phyloP scores from a whole-genome alignment of 2,329 filamentous ascomycete species.

The Sphaerulina vaccinii region DNA sequence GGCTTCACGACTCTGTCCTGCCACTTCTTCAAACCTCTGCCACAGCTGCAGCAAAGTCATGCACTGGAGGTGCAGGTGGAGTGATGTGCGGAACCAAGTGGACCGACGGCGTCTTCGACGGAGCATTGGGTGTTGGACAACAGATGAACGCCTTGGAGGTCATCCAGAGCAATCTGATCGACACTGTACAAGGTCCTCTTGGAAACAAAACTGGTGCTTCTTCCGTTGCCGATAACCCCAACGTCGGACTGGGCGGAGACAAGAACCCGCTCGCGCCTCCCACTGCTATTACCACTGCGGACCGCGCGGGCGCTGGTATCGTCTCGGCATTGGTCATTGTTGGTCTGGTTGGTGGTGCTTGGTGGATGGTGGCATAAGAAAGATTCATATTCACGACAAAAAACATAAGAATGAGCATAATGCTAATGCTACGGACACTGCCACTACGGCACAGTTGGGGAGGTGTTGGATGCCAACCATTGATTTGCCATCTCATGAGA shows the following conservation, averaged over 20 bases:
- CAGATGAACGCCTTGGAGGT: conserved; percentile 58
- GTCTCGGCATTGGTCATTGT: conserved; percentile 25
- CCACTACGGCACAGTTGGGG: background rate
- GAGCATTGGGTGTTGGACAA: conserved; percentile 53
- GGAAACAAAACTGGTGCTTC: conserved; percentile 52
- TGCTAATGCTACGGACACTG: background rate
- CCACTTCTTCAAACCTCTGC: conserved; percentile 55
- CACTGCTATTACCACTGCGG: conserved; percentile 27
- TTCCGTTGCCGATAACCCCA: conserved; percentile 18
- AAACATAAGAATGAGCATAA: background rate
- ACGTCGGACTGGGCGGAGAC: conserved; percentile 25
- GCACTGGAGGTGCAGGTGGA: conserved; percentile 49
- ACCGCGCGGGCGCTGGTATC: conserved; percentile 26
- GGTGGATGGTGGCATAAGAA: conserved; percentile 28
- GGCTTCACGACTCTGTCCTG: conserved; percentile 52
- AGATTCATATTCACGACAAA: too few species aligned
- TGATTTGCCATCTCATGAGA: too few species aligned
- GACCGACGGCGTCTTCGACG: conserved; percentile 45
- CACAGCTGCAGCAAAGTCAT: conserved; percentile 51
- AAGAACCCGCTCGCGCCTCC: conserved; percentile 27
- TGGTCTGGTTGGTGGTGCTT: conserved; percentile 25
- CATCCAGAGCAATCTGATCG: conserved; percentile 47
- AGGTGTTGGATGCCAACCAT: too few species aligned
- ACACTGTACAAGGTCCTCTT: conserved; percentile 42
- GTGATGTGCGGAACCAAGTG: conserved; percentile 48